Conservation (phyloP, 2,329 filamentous ascomycete species). For the Pyrenochaeta sp. region DNA sequence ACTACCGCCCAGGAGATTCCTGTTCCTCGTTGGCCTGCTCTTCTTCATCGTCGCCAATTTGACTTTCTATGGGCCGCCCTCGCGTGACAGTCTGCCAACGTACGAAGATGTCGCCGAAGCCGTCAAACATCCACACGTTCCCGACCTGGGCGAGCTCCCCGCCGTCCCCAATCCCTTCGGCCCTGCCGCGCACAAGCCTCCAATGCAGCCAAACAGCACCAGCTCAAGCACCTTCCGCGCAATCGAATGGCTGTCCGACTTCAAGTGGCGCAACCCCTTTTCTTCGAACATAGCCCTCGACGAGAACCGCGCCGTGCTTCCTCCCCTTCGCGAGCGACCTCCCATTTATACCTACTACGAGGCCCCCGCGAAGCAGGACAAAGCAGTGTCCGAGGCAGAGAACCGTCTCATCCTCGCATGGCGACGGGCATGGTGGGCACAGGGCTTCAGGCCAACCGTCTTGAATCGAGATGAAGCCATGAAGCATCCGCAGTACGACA, state of each 20-base stretch:
- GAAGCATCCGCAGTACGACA: constrained; percentile 79
- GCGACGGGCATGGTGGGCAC: constrained; percentile 94
- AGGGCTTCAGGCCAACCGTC: constrained; percentile 87
- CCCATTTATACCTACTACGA: constrained; percentile 94
- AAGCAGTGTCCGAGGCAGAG: constrained; percentile 73
- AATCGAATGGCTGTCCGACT: constrained; percentile 85
- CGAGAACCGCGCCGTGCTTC: constrained; percentile 82
- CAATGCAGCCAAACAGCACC: constrained; percentile 80
- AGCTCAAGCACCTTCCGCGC: constrained; percentile 64
- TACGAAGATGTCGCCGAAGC: constrained; percentile 45
- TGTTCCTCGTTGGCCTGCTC: constrained; percentile 50
- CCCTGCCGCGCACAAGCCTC: constrained; percentile 73
- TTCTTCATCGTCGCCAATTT: constrained; percentile 43
- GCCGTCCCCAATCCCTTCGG: constrained; percentile 69
- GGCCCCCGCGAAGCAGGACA: constrained; percentile 67
- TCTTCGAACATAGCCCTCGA: constrained; percentile 81
- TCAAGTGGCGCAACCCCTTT: constrained; percentile 90
- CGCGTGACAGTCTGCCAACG: constrained; percentile 45
- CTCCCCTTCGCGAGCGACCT: constrained; percentile 73
- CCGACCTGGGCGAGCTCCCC: constrained; percentile 41
- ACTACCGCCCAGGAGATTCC: constrained; percentile 56
- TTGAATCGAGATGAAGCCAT: constrained; percentile 81
- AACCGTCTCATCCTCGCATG: constrained; percentile 82
- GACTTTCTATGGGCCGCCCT: constrained; percentile 47
- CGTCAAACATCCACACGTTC: constrained; percentile 48